Evolutionary conservation across 108 stramenopile genomes (phyloP), one percentile per base, ranked within the genome.

Genomic region (Parietichytrium sp.): DNA sequence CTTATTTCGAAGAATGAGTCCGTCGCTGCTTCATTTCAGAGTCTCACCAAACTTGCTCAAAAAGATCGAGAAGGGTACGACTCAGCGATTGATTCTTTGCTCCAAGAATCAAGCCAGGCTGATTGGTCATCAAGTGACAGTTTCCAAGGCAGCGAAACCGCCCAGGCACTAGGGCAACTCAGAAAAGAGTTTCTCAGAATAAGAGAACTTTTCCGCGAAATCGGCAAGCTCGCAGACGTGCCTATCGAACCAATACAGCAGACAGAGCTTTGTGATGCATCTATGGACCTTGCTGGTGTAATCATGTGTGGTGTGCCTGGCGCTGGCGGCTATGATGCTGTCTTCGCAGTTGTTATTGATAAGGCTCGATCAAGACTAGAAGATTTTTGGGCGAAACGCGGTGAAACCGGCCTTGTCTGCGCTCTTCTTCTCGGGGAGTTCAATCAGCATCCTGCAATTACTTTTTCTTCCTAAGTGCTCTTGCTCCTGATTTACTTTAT

Each of bases 251-350:
- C 95, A 2, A 89, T 88, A 30, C 82, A 79, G 51, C 97, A 97
- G 82, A 92, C 94, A 4, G 80, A 80, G 26, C 85, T 97, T 26
- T 92, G 92, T 7, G 88, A 97, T 84, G 94, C 94, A 15, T 95
- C 97, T 1, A 87, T 88, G 83, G 83, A 82, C 51, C 81, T 96
- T 12, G 92, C 95, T 0, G 97, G 97, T 26, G 97, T 97, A 0
- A 61, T 97, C 29, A 92, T 93, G 3, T 93, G 91, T 12, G 91
- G 95, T 18, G 95, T 96, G 31, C 97, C 97, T 4, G 95, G 97
- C 10, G 97, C 97, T 10, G 97, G 97, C 33, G 97, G 97, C 15
- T 94, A 93, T 78, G 97, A 96, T 84, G 97, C 97, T 18, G 78
- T 97, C 49, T 96, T 92, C 54, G 95, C 86, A 20, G 38, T 87